These are phyloP conservation scores for Houttuynia cordata DNA, from an alignment of 164 flowering plant species.

Conservation along the genomic window DNA sequence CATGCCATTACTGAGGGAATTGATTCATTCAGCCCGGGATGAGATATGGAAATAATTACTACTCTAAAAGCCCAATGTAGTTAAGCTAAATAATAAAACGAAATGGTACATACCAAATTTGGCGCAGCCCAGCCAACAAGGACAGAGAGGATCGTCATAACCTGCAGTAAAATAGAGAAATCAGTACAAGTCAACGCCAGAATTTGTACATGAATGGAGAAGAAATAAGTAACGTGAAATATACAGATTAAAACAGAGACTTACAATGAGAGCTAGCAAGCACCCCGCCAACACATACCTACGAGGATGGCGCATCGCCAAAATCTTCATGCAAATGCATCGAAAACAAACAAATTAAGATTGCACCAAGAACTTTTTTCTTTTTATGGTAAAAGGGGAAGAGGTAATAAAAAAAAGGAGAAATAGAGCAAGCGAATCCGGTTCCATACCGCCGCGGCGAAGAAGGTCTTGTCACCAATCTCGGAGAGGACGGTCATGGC, in stretches of 20 bases:
- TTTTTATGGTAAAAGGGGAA: neutral
- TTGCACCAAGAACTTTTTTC: neutral
- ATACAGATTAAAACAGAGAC: constrained; percentile 15
- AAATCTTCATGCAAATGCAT: constrained; percentile 33
- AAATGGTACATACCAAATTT: constrained; percentile 50
- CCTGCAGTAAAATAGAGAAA: constrained; percentile 24
- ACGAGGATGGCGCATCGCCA: constrained; percentile 98
- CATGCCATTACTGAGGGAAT: no score
- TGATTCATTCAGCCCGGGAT: no score
- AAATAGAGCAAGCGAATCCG: neutral
- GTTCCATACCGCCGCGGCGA: constrained; percentile 79
- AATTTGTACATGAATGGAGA: neutral
- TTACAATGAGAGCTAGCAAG: constrained; percentile 70
- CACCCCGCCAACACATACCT: constrained; percentile 88
- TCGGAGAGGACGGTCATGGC: constrained; percentile 89
- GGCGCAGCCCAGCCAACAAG: constrained; percentile 97
- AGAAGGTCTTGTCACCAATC: constrained; percentile 93
- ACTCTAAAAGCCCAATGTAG: neutral
- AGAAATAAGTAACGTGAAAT: neutral
- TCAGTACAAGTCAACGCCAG: neutral
- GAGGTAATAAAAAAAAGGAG: neutral
- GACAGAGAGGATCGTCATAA: constrained; percentile 87
- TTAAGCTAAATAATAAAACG: neutral
- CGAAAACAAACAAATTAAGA: neutral
- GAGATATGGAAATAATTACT: no score